Evolutionary conservation across 2,329 filamentous ascomycete species (phyloP), one percentile per base, ranked within the genome.

Genomic region (Microthyrium microscopicum): DNA sequence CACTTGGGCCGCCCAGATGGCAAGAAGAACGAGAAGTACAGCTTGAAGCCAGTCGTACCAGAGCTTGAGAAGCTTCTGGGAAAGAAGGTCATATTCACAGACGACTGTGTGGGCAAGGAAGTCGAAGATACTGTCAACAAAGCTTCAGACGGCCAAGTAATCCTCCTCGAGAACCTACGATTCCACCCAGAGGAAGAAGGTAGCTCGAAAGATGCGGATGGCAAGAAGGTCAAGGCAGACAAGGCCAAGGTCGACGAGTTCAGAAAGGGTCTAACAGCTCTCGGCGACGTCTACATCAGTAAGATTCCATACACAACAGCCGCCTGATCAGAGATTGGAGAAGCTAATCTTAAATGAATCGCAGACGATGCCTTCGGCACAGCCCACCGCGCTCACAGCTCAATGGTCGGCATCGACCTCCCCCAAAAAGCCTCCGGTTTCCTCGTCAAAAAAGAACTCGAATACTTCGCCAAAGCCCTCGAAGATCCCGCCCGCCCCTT

Each of bases 401-500:
- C 87, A 58, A 98, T 98, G 89, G 89, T 98, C 50, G 89, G 89
- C 51, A 71, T 94, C 43, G 75, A 94, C 45, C 77, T 98, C 31
- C 85, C 87, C 46, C 83, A 95, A 60, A 94, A 93, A 69, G 89
- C 89, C 7, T 82, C 87, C 37, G 89, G 89, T 42, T 98, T 94
- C 76, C 75, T 98, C 52, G 84, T 98, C 70, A 98, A 98, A 79
- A 98, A 95, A 70, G 89, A 98, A 64, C 79, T 98, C 42, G 89
- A 98, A 56, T 98, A 98, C 76, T 98, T 98, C 55, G 89, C 89
- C 44, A 73, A 94, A 67, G 89, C 84, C 25, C 79, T 98, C 40
- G 89, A 98, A 67, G 74, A 70, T 48, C 89, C 89, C 41, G 70
- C 91, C 65, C 77, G 87, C 37, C 89, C 89, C 40, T 98, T 98